These are phyloP conservation scores for Rhodotorula babjevae DNA, from an alignment of 768 basidiomycete genomes.

Conservation along the genomic window DNA sequence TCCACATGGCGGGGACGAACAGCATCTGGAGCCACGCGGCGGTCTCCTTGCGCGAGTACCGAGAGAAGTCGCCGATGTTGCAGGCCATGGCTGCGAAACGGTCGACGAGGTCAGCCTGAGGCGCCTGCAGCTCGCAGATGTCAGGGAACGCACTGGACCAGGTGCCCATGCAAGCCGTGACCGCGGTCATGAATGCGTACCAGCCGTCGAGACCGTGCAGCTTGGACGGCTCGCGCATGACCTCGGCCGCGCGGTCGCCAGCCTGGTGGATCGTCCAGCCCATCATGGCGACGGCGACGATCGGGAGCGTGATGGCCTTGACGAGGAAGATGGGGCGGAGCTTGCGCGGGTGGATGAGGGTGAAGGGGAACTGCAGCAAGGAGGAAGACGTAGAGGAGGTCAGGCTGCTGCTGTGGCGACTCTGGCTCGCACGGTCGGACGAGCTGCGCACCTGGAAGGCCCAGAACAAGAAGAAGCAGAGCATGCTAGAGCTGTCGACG, in stretches of 20 bases:
- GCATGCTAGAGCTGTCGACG: constrained; percentile 20
- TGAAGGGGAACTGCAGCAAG: constrained; percentile 12
- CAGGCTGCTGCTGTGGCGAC: too few relatives aligned
- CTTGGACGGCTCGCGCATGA: constrained; percentile 15
- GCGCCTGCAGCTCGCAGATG: too few relatives aligned
- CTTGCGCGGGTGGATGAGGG: constrained; percentile 28
- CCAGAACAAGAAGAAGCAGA: constrained; percentile 37
- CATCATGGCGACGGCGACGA: constrained; percentile 34
- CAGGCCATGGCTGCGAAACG: constrained; percentile 8
- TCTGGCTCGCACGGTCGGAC: too few relatives aligned
- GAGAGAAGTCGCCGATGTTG: constrained; percentile 29
- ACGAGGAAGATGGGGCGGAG: constrained; percentile 35
- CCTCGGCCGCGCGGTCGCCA: constrained; percentile 17
- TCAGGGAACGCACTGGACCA: not conserved
- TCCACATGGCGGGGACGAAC: constrained; percentile 39
- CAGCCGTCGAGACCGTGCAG: constrained; percentile 7
- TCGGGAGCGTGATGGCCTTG: constrained; percentile 30
- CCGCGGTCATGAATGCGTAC: constrained; percentile 21
- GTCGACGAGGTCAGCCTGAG: too few relatives aligned
- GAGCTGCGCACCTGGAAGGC: not conserved
- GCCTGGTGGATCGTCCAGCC: constrained; percentile 28
- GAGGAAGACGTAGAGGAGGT: too few relatives aligned
- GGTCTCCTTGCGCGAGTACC: constrained; percentile 11
- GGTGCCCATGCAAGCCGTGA: constrained; percentile 17
- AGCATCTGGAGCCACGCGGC: constrained; percentile 31